phyloP scores from a whole-genome alignment of 495 filamentous ascomycete genomes.

The Wilcoxina mikolae region DNA sequence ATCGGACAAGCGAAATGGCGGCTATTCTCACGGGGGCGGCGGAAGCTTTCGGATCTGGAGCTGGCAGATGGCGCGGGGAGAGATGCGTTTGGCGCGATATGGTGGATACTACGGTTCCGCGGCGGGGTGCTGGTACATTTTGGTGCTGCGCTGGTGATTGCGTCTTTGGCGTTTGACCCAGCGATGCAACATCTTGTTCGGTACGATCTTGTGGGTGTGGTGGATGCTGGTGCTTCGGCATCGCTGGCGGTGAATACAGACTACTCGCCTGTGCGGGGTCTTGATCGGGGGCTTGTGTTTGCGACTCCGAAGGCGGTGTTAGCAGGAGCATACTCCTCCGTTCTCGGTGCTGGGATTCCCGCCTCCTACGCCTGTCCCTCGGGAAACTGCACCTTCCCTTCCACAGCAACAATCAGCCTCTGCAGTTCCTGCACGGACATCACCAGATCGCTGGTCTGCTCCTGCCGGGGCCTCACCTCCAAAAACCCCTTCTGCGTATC shows the following conservation, averaged over 20 bases:
- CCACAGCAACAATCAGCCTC: constrained; percentile 13
- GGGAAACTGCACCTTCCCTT: constrained; percentile 18
- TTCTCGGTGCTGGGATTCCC: constrained; percentile 10
- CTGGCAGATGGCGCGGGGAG: constrained; percentile 14
- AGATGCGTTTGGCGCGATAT: constrained; percentile 15
- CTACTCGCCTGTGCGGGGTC: constrained; percentile 17
- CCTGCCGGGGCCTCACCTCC: constrained; percentile 10
- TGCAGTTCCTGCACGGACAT: constrained; percentile 16
- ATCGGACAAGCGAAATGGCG: constrained; percentile 20
- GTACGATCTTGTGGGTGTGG: constrained; percentile 7
- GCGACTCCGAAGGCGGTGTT: constrained; percentile 19
- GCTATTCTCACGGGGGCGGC: constrained; percentile 8
- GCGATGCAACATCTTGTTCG: constrained; percentile 16
- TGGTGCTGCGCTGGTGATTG: constrained; percentile 17
- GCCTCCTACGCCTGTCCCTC: constrained; percentile 11
- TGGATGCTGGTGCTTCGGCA: constrained; percentile 1
- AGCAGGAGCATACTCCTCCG: constrained; percentile 10
- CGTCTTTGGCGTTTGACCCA: constrained; percentile 21
- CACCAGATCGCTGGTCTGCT: constrained; percentile 12
- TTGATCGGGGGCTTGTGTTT: constrained; percentile 15
- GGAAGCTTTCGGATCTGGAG: constrained; percentile 19
- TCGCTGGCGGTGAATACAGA: constrained; percentile 9
- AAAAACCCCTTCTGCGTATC: constrained; percentile 3
- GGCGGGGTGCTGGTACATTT: constrained; percentile 21
- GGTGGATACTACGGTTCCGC: constrained; percentile 18